Evolutionary conservation across 345 rosid genomes (phyloP).

Genomic region (Arabis alpina): DNA sequence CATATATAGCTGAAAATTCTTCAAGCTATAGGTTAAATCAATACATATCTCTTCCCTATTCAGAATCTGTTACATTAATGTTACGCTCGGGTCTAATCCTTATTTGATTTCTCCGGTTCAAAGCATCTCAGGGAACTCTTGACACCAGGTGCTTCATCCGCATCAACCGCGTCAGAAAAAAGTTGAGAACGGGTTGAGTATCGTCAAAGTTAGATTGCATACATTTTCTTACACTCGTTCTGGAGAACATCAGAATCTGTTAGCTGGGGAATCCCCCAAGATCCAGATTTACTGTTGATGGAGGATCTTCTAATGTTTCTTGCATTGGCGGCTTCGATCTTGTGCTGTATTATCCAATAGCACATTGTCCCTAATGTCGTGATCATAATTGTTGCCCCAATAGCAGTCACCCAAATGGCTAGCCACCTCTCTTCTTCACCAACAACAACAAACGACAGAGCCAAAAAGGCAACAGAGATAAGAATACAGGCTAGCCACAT

Average conservation of each 20-base stretch:
- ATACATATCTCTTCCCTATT: slow-evolving; percentile 23
- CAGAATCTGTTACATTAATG: slow-evolving; percentile 6
- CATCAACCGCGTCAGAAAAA: slow-evolving; percentile 11
- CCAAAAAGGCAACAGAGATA: slow-evolving; percentile 70
- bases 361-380: slow-evolving; percentile 85
- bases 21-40: slow-evolving; percentile 34
- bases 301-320: slow-evolving; percentile 69
- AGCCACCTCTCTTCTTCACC: slow-evolving; percentile 70
- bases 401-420: slow-evolving; percentile 71
- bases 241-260: slow-evolving; percentile 68
- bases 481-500: slow-evolving; percentile 93
- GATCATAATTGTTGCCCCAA: slow-evolving; percentile 79
- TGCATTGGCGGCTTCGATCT: slow-evolving; percentile 68
- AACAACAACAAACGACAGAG: slow-evolving; percentile 77
- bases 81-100: slow-evolving; percentile 12
- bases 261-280: slow-evolving; percentile 58
- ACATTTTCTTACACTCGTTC: slow-evolving; percentile 75
- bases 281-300: slow-evolving; percentile 61
- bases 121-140: slow-evolving; percentile 36
- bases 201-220: slow-evolving; percentile 57
- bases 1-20: slow-evolving; percentile 36
- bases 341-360: slow-evolving; percentile 79
- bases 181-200: slow-evolving; percentile 7
- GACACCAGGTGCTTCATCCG: background rate
- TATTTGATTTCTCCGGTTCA: slow-evolving; percentile 19